Evolutionary conservation across 768 basidiomycete species (phyloP), one percentile per base, ranked within the genome.

Genomic region (Hygrocybe punicea): DNA sequence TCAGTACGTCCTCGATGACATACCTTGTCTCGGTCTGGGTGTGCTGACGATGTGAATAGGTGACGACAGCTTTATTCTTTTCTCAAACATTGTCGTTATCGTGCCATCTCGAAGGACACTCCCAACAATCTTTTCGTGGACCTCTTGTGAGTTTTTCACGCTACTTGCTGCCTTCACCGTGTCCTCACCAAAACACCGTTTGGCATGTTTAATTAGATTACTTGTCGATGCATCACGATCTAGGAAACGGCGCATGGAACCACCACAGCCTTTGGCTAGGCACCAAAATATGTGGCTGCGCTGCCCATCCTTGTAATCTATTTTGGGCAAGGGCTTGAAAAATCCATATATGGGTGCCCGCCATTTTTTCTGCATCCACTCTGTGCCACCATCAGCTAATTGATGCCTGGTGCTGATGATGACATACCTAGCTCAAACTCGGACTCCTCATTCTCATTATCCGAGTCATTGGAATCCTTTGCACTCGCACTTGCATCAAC

Each of bases 291-390:
- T 60, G 49, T 73, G 73, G n/a, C 46, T 47, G 14, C 55, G 60
- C 4, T 60, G 56, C 2, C 60, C 62, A 24, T 66, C 46, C 3
- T 63, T 55, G 25, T 67, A 57, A 13, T 58, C 60, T 36, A 72
- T 67, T 0, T 16, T 19, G 2, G 65, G 62, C 0, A 4, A 55
- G 0, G 67, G 65, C 1, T 71, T 36, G 42, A 69, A 77, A 61
- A 75, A 74, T 0, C 63, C 69, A 62, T 77, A 77, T 7, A 72
- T 56, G 0, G 71, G 66, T 50, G 71, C 63, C 1, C 58, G 66
- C 70, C 73, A 75, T 3, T 71, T 60, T 36, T 64, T 66, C 4
- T 25, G 62, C 36, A 71, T 24, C 14, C 58, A 49, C 17, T 61
- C 64, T 65, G 50, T 35, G 5, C 29, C 14, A n/a, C 21, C 10